A percentile compares a stretch with the other conserved stretches of the same genome.
Conservation (phyloP, 2,329 filamentous ascomycete genomes). For the Trichoderma sp. region DNA sequence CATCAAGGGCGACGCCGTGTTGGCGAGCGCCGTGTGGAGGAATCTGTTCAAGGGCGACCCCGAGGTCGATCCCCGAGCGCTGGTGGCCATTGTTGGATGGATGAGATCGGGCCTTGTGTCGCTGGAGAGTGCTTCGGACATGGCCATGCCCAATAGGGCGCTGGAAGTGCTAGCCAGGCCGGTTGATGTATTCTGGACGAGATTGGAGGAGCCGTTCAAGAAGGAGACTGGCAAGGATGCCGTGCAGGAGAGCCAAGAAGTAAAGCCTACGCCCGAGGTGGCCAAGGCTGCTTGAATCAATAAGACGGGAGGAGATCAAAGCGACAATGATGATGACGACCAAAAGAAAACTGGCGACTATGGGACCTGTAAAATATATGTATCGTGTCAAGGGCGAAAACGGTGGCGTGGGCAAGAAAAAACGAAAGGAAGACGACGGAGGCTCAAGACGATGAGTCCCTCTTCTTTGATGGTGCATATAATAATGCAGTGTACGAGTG, state of each 20-base stretch:
- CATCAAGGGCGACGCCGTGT: slow-evolving; percentile 70
- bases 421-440: background rate
- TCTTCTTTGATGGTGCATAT: background rate
- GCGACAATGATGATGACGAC: slow-evolving; percentile 1
- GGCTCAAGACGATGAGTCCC: background rate
- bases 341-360: background rate
- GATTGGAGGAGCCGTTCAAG: slow-evolving; percentile 41
- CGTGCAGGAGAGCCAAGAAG: slow-evolving; percentile 5
- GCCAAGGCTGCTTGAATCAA: slow-evolving; percentile 13
- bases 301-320: background rate
- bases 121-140: slow-evolving; percentile 51
- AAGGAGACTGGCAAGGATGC: slow-evolving; percentile 30
- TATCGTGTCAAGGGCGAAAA: background rate
- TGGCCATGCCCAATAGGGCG: slow-evolving; percentile 34
- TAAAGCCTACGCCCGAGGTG: background rate
- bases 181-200: slow-evolving; percentile 45
- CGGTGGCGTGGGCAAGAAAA: background rate
- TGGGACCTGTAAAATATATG: slow-evolving; percentile 1
- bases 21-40: slow-evolving; percentile 84
- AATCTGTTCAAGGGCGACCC: slow-evolving; percentile 78
- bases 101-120: slow-evolving; percentile 49
- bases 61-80: slow-evolving; percentile 48
- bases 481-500: background rate
- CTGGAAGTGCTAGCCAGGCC: slow-evolving; percentile 37
- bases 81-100: slow-evolving; percentile 57